phyloP scores from a whole-genome alignment of 2,329 filamentous ascomycete species.

The Hawksworthiomyces lignivorus region DNA sequence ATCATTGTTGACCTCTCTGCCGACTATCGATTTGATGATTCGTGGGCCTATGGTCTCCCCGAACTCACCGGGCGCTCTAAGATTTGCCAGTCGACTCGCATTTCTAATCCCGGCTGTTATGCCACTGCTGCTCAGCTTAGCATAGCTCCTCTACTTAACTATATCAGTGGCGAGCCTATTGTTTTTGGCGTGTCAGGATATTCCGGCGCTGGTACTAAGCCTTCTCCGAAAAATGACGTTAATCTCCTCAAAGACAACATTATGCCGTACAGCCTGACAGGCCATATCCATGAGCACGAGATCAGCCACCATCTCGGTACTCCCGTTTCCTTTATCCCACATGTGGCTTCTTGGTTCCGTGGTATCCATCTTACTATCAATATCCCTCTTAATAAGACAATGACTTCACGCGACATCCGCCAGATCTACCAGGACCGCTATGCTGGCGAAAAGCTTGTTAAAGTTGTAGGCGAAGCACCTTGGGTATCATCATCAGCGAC shows the following conservation, averaged over 20 bases:
- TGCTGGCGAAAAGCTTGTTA: slow-evolving; percentile 90
- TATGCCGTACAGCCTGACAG: slow-evolving; percentile 83
- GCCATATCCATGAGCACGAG: slow-evolving; percentile 91
- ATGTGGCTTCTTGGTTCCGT: slow-evolving; percentile 95
- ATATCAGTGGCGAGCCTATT: slow-evolving; percentile 70
- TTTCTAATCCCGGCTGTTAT: slow-evolving; percentile 92
- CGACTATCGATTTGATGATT: slow-evolving; percentile 81
- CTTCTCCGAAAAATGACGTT: slow-evolving; percentile 87
- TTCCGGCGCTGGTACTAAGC: slow-evolving; percentile 91
- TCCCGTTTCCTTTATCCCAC: slow-evolving; percentile 78
- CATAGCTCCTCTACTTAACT: slow-evolving; percentile 70
- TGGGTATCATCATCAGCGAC: slow-evolving; percentile 76
- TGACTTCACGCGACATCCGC: slow-evolving; percentile 86
- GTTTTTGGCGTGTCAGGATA: slow-evolving; percentile 91
- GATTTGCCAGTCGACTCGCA: slow-evolving; percentile 71
- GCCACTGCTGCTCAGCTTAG: slow-evolving; percentile 87
- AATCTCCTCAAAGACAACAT: slow-evolving; percentile 77
- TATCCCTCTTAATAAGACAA: slow-evolving; percentile 75
- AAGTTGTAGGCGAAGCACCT: slow-evolving; percentile 81
- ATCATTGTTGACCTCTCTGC: slow-evolving; percentile 92
- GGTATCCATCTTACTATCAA: slow-evolving; percentile 89
- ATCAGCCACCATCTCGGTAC: slow-evolving; percentile 69
- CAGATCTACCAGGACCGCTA: slow-evolving; percentile 95
- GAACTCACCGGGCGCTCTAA: slow-evolving; percentile 72
- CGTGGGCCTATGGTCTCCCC: slow-evolving; percentile 85